phyloP scores from a whole-genome alignment of 345 rosid species.

The Dimocarpus longan region DNA sequence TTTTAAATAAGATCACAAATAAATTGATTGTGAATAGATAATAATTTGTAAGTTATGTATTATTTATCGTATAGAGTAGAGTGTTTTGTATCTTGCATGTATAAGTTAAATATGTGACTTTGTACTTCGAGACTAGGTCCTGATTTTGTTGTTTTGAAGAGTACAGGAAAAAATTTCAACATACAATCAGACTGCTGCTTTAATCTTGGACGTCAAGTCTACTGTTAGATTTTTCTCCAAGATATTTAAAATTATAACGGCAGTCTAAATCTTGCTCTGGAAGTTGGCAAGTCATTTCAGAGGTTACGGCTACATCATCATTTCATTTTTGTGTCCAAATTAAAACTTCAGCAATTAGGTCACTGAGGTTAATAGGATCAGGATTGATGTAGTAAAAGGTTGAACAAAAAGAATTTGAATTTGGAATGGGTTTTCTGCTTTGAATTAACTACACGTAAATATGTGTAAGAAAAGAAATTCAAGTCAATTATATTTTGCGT shows the following conservation, averaged over 20 bases:
- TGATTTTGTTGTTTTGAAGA: not conserved
- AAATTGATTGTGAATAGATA: too few species aligned
- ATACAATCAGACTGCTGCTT: not conserved
- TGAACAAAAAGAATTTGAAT: not conserved
- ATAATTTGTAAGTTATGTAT: not conserved
- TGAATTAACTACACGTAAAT: not conserved
- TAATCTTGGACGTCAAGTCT: not conserved
- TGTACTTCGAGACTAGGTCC: not conserved
- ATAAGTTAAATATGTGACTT: not conserved
- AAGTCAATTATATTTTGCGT: not conserved
- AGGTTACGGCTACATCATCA: not conserved
- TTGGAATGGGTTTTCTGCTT: constrained; percentile 3
- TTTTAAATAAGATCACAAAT: too few species aligned
- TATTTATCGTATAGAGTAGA: too few species aligned
- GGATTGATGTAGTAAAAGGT: not conserved
- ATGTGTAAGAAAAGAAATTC: not conserved
- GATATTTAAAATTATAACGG: not conserved
- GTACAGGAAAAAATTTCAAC: not conserved
- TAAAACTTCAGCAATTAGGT: not conserved
- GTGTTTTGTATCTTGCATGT: too few species aligned
- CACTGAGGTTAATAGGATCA: not conserved
- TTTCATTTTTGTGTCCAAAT: not conserved
- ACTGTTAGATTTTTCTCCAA: constrained; percentile 8
- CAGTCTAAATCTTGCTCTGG: not conserved
- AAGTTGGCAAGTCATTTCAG: not conserved